Base-by-base conservation (phyloP, 164 flowering plant species). In the Chimonanthus praecox region DNA sequence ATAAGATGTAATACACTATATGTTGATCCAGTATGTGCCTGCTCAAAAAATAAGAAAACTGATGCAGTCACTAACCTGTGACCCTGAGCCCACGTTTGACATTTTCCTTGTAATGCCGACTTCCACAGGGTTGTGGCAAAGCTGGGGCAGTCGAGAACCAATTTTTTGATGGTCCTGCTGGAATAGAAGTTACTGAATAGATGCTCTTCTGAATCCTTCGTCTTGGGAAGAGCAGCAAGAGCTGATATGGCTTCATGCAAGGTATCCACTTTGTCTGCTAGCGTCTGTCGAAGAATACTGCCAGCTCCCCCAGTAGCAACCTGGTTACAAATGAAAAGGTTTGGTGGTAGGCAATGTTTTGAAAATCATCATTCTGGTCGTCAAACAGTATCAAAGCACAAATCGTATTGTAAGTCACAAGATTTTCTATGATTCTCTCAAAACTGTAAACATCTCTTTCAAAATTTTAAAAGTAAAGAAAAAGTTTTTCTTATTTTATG, bases 111-210 rank as follows among this genome's bases (percentile, higher is more conserved):
- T 18, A 96, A 80, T 58, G 98, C 97, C 49, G 49, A 76, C 71
- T 82, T 85, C 97, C 97, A 96, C 10, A 92, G 74, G 49, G 83
- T 83, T 67, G 84, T 60, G 47, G 99, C 98, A 79, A 96, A 96
- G 20, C 81, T 43, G 20, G 98, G 88, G 79, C 87, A 88, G 69
- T 94, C 94, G 83, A 96, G 76, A 49, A 92, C 78, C 63, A 96
- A 80, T 78, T 90, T 94, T 77, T 95, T 86, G 60, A 96, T 86
- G 70, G 87, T 86, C 76, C 99, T 82, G 88, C 97, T 94, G 21
- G 99, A 94, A 79, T 94, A 92, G 82, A 94, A 94, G 78, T 91
- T 88, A 80, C 89, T 92, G 50, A 94, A 88, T 68, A 96, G 81
- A 78, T 96, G 99, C 77, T 92, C 82, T 65, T 75, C 84, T 16